Conservation (phyloP, 2,329 filamentous ascomycete genomes). For the Fusarium nygamai region DNA sequence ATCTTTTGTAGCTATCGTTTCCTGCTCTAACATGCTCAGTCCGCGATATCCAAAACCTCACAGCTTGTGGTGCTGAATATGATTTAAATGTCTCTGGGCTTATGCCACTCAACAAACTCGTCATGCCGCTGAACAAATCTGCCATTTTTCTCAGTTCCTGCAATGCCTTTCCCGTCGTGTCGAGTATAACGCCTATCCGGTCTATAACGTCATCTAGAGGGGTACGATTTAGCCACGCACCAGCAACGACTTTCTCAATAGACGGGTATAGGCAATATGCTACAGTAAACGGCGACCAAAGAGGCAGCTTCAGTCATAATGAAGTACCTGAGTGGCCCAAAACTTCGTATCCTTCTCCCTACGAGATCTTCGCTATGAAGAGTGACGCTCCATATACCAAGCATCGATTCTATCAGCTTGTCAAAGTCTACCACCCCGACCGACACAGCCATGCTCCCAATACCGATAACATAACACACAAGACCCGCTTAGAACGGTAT, state of each 20-base stretch:
- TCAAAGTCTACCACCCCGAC: conserved; percentile 97
- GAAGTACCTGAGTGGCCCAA: conserved; percentile 57
- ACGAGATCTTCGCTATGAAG: conserved; percentile 79
- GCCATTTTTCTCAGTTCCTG: conserved; percentile 31
- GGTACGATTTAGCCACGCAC: conserved; percentile 12
- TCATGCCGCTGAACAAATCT: conserved; percentile 39
- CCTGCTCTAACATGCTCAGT: conserved; percentile 41
- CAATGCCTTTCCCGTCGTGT: conserved; percentile 33
- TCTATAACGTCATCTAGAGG: conserved; percentile 41
- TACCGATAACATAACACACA: conserved; percentile 53
- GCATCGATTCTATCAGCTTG: conserved; percentile 84
- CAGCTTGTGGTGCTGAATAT: conserved; percentile 28
- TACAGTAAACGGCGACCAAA: conserved; percentile 25
- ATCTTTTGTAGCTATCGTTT: conserved; percentile 11
- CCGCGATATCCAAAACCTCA: conserved; percentile 17
- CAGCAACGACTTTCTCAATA: conserved; percentile 1
- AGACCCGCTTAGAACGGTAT: conserved; percentile 85
- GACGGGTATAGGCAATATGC: conserved; percentile 34
- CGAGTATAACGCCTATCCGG: conserved; percentile 9
- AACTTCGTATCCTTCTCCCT: conserved; percentile 75
- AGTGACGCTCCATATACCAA: conserved; percentile 80
- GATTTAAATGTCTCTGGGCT: conserved; percentile 21
- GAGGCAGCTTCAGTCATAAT: conserved; percentile 6
- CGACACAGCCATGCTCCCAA: conserved; percentile 53
- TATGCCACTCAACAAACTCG: conserved; percentile 8